Base-by-base conservation (phyloP, 1,284 basidiomycete genomes). In the Ganoderma resinaceum region DNA sequence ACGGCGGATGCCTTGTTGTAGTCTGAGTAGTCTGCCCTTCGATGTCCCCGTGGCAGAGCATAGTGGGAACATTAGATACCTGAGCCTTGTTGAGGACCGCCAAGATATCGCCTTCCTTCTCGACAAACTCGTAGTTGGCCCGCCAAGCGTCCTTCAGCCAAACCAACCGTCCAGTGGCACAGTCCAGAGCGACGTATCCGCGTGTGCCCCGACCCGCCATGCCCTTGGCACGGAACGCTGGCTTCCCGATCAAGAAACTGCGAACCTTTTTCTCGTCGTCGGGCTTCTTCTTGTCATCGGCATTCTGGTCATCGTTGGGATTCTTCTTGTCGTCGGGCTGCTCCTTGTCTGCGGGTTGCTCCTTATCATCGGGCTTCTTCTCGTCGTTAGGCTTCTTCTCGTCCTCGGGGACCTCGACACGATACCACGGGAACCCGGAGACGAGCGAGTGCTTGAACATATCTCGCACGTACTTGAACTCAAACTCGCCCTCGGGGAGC, bases 71-170 rank as follows among this genome's bases (percentile, higher is more conserved):
- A n/a, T 55, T 38, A 6, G 26, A 20, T 2, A 57, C 35, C 23
- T n/a, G 1, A 4, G 49, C 62, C 12, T 55, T 5, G 49, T 63
- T 63, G 11, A 63, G 29, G 2, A 0, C 6, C 23, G 53, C 20
- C 26, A 63, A 35, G 23, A 55, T 57, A 26, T 53, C 49, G 16
- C 62, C 62, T 11, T 63, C 62, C 20, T n/a, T 33, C 14, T 26
- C 49, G 31, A 63, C 37, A 31, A 42, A 29, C 16, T 31, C 20
- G 61, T 62, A 33, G 29, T 42, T n/a, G n/a, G 43, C 23, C 12
- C 66, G 62, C 66, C 66, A 68, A 1, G 33, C 33, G 59, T 68
- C 66, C 62, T 68, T 68, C 18, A 68, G 49, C 33, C 37, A 65
- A 3, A 57, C 66, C n/a, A 68, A 64, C 55, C n/a, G 20, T 9